Evolutionary conservation across 2,329 filamentous ascomycete species (phyloP).

Genomic region (Coniochaeta sp.): DNA sequence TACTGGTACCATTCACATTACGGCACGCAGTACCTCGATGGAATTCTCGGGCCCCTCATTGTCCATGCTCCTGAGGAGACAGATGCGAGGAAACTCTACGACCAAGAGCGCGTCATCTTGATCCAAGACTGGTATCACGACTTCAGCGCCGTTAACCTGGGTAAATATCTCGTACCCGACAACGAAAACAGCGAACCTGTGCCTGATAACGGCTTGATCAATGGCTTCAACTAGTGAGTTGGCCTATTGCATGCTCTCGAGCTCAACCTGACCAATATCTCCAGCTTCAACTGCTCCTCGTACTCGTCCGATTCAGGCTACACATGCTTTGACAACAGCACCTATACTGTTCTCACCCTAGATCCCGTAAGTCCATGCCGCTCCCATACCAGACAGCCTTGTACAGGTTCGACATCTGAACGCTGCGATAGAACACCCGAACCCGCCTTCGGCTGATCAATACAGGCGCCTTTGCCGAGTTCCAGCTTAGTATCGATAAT

Average conservation of each 20-base stretch:
- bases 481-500: slow-evolving; percentile 63
- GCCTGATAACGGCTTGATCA: slow-evolving; percentile 37
- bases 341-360: neutral
- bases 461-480: slow-evolving; percentile 62
- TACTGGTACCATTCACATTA: slow-evolving; percentile 42
- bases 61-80: slow-evolving; percentile 50
- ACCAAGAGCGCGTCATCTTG: slow-evolving; percentile 52
- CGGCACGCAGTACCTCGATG: slow-evolving; percentile 56
- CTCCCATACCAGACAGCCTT: neutral
- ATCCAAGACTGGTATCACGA: slow-evolving; percentile 66
- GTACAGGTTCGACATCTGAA: neutral
- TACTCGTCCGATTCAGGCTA: neutral
- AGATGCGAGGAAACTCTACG: slow-evolving; percentile 41
- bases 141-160: slow-evolving; percentile 27
- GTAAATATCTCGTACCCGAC: slow-evolving; percentile 28
- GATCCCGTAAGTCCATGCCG: neutral
- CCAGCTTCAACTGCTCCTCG: neutral
- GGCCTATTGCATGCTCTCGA: neutral
- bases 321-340: neutral
- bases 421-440: neutral
- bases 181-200: slow-evolving; percentile 34
- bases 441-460: slow-evolving; percentile 59
- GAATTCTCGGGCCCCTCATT: slow-evolving; percentile 57
- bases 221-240: slow-evolving; percentile 19
- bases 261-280: neutral